Evolutionary conservation across 495 filamentous ascomycete species (phyloP).

Genomic region (Mytilinidion resinicola): DNA sequence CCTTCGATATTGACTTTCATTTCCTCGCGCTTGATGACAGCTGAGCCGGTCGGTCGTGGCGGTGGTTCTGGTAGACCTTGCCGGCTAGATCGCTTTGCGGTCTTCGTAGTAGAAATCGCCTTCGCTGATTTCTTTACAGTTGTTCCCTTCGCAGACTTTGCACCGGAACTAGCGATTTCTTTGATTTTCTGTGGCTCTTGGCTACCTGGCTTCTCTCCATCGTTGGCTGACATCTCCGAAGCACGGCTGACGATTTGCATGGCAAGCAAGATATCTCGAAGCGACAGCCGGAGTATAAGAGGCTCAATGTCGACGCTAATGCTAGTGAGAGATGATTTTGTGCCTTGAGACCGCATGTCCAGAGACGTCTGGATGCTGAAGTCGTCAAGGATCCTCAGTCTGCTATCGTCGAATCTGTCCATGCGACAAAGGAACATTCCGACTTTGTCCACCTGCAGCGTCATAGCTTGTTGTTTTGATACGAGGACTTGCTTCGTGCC

Average conservation of each 20-base stretch:
- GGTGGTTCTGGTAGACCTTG: slow-evolving; percentile 14
- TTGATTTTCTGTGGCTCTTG: slow-evolving; percentile 59
- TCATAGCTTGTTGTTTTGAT: slow-evolving; percentile 88
- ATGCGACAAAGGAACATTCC: slow-evolving; percentile 99
- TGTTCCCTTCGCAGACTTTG: slow-evolving; percentile 43
- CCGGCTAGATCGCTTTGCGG: slow-evolving; percentile 29
- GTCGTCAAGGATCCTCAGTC: slow-evolving; percentile 87
- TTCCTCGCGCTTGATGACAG: slow-evolving; percentile 70
- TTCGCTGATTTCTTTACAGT: slow-evolving; percentile 43
- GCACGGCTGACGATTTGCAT: slow-evolving; percentile 91
- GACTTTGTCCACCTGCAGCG: slow-evolving; percentile 82
- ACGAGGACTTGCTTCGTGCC: slow-evolving; percentile 89
- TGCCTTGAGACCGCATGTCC: slow-evolving; percentile 66
- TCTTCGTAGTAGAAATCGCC: slow-evolving; percentile 29
- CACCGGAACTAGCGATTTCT: slow-evolving; percentile 50
- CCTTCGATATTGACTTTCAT: slow-evolving; percentile 77
- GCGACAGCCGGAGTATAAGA: slow-evolving; percentile 81
- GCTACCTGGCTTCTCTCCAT: slow-evolving; percentile 41
- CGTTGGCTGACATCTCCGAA: slow-evolving; percentile 66
- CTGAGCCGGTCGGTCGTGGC: slow-evolving; percentile 39
- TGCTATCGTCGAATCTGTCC: slow-evolving; percentile 85
- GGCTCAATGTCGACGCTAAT: slow-evolving; percentile 87
- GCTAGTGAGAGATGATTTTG: slow-evolving; percentile 60
- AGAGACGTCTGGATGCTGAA: slow-evolving; percentile 87
- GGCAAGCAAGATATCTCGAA: slow-evolving; percentile 89